These are phyloP conservation scores for Echium plantagineum DNA, from an alignment of 257 asterid species.

Conservation along the genomic window DNA sequence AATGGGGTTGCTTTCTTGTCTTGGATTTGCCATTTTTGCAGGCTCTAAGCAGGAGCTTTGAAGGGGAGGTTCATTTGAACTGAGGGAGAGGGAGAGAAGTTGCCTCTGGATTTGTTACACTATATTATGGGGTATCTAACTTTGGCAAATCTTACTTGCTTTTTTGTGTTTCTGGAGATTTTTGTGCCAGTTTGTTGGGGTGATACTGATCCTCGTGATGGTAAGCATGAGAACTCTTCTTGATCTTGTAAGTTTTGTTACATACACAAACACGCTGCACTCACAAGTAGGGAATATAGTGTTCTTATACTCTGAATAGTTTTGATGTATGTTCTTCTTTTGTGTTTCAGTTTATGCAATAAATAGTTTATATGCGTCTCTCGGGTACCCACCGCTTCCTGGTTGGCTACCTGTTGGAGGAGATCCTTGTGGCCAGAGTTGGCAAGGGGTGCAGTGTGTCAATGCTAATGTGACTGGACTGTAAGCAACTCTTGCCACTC, in stretches of 20 bases:
- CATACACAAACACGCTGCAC: background rate
- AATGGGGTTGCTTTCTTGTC: slow-evolving; percentile 4
- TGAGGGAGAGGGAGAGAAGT: slow-evolving; percentile 8
- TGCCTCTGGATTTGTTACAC: slow-evolving; percentile 15
- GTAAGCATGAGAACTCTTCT: slow-evolving; percentile 19
- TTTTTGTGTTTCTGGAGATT: slow-evolving; percentile 29
- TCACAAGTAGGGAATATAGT: background rate
- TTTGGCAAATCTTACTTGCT: slow-evolving; percentile 24
- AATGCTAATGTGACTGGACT: slow-evolving; percentile 56
- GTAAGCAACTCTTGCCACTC: slow-evolving; percentile 27
- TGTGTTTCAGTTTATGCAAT: slow-evolving; percentile 63
- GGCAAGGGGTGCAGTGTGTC: slow-evolving; percentile 92
- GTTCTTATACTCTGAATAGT: background rate
- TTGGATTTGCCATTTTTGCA: slow-evolving; percentile 1
- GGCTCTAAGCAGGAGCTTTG: slow-evolving; percentile 4
- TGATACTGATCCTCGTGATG: slow-evolving; percentile 75
- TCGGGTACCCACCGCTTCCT: slow-evolving; percentile 56
- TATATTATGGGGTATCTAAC: slow-evolving; percentile 33
- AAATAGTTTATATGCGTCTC: slow-evolving; percentile 47
- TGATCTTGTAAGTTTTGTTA: background rate
- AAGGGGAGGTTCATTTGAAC: slow-evolving; percentile 3
- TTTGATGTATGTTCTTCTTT: background rate
- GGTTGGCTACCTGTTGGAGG: slow-evolving; percentile 76
- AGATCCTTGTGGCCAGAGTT: slow-evolving; percentile 80
- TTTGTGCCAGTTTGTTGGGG: slow-evolving; percentile 36